These are phyloP conservation scores for Ogataea allantospora DNA, from an alignment of 805 yeast genomes.

Conservation along the genomic window DNA sequence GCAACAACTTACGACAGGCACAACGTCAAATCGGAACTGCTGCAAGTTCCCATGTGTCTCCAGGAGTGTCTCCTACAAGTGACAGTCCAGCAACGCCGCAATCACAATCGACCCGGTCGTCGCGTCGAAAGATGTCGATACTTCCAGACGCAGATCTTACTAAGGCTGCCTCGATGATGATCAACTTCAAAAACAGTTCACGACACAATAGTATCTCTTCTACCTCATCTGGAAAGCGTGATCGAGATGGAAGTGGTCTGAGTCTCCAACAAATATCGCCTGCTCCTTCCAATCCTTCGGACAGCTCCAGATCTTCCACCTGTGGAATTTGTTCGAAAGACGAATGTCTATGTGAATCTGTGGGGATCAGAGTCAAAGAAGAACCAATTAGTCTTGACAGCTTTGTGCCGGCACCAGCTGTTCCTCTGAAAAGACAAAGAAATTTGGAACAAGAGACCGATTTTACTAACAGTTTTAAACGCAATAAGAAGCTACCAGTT, in stretches of 20 bases:
- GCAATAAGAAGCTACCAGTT: conserved; percentile 22
- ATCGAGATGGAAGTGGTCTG: conserved; percentile 10
- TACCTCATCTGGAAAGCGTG: conserved; percentile 15
- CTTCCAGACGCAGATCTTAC: conserved; percentile 23
- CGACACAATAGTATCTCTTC: conserved; percentile 25
- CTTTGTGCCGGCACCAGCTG: conserved; percentile 66
- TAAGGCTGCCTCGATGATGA: conserved; percentile 31
- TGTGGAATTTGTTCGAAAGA: conserved; percentile 72
- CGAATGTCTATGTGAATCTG: conserved; percentile 62
- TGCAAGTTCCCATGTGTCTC: conserved; percentile 1
- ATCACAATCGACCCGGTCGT: conserved; percentile 8
- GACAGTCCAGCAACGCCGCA: conserved; percentile 21
- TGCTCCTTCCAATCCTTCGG: conserved; percentile 44
- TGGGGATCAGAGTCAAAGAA: conserved; percentile 39
- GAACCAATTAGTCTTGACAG: conserved; percentile 14
- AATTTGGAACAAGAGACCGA: conserved; percentile 44
- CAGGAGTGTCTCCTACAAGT: conserved; percentile 20
- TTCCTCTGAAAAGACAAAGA: conserved; percentile 47
- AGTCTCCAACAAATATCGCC: conserved; percentile 40
- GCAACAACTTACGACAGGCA: conserved; percentile 19
- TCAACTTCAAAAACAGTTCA: conserved; percentile 29
- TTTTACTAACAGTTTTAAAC: conserved; percentile 47
- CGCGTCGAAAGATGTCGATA: conserved; percentile 6
- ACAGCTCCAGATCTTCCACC: conserved; percentile 36
- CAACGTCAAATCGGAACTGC: conserved; percentile 17